These are phyloP conservation scores for Claviceps digitariae DNA, from an alignment of 2,329 filamentous ascomycete genomes.

Conservation along the genomic window DNA sequence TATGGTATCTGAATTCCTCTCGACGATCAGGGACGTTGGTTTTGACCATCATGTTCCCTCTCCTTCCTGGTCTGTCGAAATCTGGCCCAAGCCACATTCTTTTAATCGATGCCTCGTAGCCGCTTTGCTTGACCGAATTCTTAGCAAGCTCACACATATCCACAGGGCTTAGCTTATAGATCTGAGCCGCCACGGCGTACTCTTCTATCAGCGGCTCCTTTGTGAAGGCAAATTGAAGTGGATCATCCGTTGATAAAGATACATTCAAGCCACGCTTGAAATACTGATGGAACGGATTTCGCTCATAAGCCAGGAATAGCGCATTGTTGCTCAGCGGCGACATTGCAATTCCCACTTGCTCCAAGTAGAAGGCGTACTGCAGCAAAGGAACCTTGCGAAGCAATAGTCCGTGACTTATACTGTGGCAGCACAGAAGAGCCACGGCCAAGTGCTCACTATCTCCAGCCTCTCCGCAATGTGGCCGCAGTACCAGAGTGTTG, in stretches of 20 bases:
- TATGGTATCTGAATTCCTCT: constrained; percentile 80
- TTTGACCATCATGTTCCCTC: constrained; percentile 86
- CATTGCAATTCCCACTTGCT: constrained; percentile 98
- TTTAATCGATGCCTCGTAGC: constrained; percentile 82
- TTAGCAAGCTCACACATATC: constrained; percentile 98
- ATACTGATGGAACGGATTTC: constrained; percentile 92
- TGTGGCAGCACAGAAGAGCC: constrained; percentile 83
- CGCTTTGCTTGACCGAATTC: constrained; percentile 88
- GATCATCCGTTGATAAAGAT: constrained; percentile 91
- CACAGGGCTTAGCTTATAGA: constrained; percentile 91
- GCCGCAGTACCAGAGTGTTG: constrained; percentile 86
- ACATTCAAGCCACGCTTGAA: constrained; percentile 93
- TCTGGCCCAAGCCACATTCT: constrained; percentile 78
- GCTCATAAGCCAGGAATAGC: constrained; percentile 87
- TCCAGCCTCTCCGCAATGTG: constrained; percentile 92
- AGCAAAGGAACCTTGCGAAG: constrained; percentile 87
- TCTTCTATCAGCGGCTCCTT: constrained; percentile 97
- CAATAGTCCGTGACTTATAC: constrained; percentile 88
- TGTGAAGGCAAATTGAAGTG: constrained; percentile 94
- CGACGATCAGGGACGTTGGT: constrained; percentile 92
- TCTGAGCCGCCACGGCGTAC: constrained; percentile 94
- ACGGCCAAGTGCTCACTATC: constrained; percentile 94
- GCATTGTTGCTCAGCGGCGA: constrained; percentile 98
- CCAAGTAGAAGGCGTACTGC: constrained; percentile 95
- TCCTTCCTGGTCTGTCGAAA: constrained; percentile 64